Percentiles rank a stretch among this genome's conserved stretches.
Conservation (phyloP, 371 early-diverging fungal species). For the Dinochytrium kinnereticum region DNA sequence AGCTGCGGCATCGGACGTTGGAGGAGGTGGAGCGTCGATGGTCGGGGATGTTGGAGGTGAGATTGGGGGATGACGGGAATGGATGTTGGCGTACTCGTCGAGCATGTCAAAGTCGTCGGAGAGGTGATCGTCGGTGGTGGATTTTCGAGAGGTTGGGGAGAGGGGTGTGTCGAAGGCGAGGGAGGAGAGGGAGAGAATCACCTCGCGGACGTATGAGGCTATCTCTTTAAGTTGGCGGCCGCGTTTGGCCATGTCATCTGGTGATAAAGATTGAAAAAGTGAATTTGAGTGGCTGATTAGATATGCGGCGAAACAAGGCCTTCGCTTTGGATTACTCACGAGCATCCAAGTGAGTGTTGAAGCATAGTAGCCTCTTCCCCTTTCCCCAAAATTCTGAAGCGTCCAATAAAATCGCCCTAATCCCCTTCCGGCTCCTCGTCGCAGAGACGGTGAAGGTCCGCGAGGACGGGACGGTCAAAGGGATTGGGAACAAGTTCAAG, state of each 20-base stretch:
- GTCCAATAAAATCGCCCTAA: conserved; percentile 31
- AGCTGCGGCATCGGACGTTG: not conserved
- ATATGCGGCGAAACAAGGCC: too few species aligned
- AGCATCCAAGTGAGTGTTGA: conserved; percentile 31
- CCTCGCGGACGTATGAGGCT: conserved; percentile 28
- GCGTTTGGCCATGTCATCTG: conserved; percentile 29
- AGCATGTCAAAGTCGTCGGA: conserved; percentile 36
- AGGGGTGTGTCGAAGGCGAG: conserved; percentile 7
- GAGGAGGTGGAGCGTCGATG: not conserved
- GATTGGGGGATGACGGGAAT: not conserved
- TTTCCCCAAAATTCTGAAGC: conserved; percentile 33
- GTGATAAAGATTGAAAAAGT: not conserved
- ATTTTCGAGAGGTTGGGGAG: not conserved
- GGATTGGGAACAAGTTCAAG: conserved; percentile 26
- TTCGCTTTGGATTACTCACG: conserved; percentile 21
- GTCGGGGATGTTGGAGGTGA: not conserved
- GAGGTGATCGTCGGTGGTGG: not conserved
- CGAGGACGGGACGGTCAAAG: conserved; percentile 30
- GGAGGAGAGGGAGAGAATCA: conserved; percentile 29
- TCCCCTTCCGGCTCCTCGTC: conserved; percentile 19
- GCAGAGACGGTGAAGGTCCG: conserved; percentile 19
- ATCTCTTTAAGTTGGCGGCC: conserved; percentile 30
- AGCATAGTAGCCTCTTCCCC: conserved; percentile 27
- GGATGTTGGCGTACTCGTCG: conserved; percentile 20
- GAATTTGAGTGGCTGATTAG: too few species aligned